phyloP scores from a whole-genome alignment of 306 rosid species.

The Argentina anserina region DNA sequence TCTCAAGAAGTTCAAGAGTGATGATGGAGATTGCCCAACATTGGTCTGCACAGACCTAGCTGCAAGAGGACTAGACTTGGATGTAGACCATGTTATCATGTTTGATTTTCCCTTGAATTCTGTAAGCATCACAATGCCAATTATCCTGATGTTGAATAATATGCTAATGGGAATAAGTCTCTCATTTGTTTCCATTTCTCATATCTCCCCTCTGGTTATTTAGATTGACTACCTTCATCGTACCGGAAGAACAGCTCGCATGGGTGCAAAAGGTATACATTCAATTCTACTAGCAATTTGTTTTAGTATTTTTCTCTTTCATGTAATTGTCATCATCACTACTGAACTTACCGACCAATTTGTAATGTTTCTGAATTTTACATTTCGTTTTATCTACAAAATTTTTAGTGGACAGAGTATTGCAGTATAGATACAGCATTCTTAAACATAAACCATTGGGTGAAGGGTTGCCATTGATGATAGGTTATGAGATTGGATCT shows the following conservation, averaged over 20 bases:
- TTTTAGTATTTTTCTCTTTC: background rate
- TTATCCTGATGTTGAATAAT: background rate
- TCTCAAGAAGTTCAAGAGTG: slow-evolving; percentile 81
- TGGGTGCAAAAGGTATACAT: slow-evolving; percentile 87
- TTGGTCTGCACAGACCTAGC: slow-evolving; percentile 96
- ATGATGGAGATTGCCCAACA: slow-evolving; percentile 86
- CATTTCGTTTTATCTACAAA: background rate
- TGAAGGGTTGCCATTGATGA: no score
- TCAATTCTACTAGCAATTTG: background rate
- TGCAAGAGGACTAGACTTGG: slow-evolving; percentile 95
- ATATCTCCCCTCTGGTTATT: slow-evolving; percentile 19
- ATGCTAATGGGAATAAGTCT: background rate
- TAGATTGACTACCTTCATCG: slow-evolving; percentile 97
- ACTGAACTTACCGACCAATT: background rate
- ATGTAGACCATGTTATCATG: slow-evolving; percentile 96
- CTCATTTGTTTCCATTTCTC: background rate
- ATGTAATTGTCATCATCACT: background rate
- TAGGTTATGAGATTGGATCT: no score
- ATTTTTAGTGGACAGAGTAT: background rate
- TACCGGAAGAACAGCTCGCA: slow-evolving; percentile 97
- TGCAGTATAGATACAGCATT: background rate
- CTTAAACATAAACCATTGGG: no score
- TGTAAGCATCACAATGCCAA: slow-evolving; percentile 40
- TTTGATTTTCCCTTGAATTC: slow-evolving; percentile 91
- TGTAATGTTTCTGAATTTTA: background rate